Percentiles rank a stretch among this genome's conserved stretches.
phyloP scores from a whole-genome alignment of 2,329 filamentous ascomycete species.

The Aspergillus nomiae region DNA sequence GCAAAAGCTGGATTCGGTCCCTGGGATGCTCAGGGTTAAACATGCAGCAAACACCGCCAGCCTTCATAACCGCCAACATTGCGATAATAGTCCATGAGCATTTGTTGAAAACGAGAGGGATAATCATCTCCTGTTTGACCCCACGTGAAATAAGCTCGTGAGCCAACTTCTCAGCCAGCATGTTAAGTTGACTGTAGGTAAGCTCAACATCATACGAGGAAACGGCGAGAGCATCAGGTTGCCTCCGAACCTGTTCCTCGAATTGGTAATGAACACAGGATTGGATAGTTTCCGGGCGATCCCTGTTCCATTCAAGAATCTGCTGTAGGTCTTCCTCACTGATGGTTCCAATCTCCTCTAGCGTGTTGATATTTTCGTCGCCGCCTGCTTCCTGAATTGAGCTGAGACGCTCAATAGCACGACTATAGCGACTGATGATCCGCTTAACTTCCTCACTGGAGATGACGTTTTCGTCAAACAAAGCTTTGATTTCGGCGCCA shows the following conservation, averaged over 20 bases:
- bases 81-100: background rate
- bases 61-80: conserved; percentile 3
- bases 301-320: background rate
- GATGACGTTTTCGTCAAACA: background rate
- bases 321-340: background rate
- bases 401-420: background rate
- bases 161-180: background rate
- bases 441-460: background rate
- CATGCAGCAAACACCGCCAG: background rate
- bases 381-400: background rate
- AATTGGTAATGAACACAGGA: background rate
- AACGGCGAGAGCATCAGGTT: background rate
- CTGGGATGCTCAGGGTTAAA: background rate
- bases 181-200: background rate
- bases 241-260: background rate
- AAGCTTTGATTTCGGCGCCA: background rate
- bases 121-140: background rate
- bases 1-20: background rate
- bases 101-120: conserved; percentile 1
- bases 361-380: background rate
- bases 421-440: background rate
- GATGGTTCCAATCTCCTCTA: background rate
- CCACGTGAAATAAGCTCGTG: background rate
- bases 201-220: background rate
- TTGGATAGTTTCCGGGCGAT: background rate